Percentiles rank a stretch among this genome's conserved stretches.
Evolutionary conservation across 306 rosid genomes (phyloP).

Genomic region (Hippophae tibetana): DNA sequence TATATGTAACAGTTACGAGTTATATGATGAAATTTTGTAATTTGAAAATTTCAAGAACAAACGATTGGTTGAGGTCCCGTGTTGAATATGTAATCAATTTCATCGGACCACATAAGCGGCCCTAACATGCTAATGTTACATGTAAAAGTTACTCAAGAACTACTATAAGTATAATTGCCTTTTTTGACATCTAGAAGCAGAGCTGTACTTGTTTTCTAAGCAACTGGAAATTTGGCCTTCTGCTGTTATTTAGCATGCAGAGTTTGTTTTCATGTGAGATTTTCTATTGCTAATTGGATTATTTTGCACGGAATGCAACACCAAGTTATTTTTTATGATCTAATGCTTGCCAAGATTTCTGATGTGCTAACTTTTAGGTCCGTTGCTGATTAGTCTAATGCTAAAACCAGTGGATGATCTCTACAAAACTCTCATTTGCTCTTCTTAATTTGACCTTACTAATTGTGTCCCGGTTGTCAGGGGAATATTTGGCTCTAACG

Average conservation of each 20-base stretch:
- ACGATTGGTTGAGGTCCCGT: no score
- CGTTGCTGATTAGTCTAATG: no score
- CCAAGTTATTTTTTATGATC: neutral
- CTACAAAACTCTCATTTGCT: neutral
- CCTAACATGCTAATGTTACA: no score
- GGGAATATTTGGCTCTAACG: slow-evolving; percentile 86
- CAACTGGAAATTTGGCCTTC: neutral
- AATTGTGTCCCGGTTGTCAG: slow-evolving; percentile 33
- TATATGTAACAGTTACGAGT: no score
- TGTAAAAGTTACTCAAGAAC: no score
- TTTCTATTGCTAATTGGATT: neutral
- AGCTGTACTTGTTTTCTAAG: neutral
- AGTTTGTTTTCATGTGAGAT: neutral
- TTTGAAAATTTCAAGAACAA: no score
- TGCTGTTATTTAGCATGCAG: neutral
- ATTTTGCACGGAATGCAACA: neutral
- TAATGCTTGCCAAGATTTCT: slow-evolving; percentile 1
- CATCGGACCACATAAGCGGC: no score
- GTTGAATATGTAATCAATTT: no score
- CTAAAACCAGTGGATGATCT: neutral
- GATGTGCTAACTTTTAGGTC: neutral
- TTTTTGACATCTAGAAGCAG: neutral
- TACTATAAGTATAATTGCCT: no score
- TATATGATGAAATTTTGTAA: no score
- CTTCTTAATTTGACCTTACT: slow-evolving; percentile 4